Base-by-base conservation (phyloP, 2,329 filamentous ascomycete genomes). In the Chaetomium olivaceum region DNA sequence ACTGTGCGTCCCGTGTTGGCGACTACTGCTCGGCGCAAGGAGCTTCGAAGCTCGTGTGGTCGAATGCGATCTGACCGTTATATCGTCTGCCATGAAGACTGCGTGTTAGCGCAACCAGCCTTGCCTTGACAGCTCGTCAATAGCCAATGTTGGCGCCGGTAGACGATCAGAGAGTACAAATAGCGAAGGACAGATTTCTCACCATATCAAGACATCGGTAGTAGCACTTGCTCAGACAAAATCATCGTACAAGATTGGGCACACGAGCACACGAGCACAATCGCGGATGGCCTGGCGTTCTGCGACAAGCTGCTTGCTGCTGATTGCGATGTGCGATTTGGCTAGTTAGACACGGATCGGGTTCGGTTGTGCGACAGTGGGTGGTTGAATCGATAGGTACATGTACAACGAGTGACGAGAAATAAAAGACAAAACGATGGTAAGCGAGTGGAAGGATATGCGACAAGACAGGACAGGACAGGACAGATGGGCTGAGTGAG, bases 181-280 rank as follows among this genome's bases (percentile, higher is more conserved):
- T 56, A 64, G 27, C 23, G 8, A 36, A 39, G 36, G 21, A 14
- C 31, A 9, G 48, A 27, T 61, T 1, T 12, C 61, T 64, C 57
- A 68, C 67, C 60, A 50, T 59, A 63, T 64, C 60, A 67, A 59
- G 61, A 43, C 61, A 65, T 63, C 19, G 27, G n/a, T 6, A 23
- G 33, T 55, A 50, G 39, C 36, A 52, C 64, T 43, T 61, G 59
- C 60, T 48, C 46, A 48, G 16, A 48, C 52, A 63, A n/a, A 16
- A 48, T 33, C 60, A 58, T 63, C 43, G 58, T 31, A 61, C 57
- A 33, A 31, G 4, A 43, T 58, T 23, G 54, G 16, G 39, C 43
- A 36, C 54, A 57, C 7, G 36, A 56, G 39, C 33, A 29, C 36
- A 58, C 23, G 21, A 48, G 27, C 60, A 50, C 39, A 57, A 14